Percentiles rank a stretch among this genome's conserved stretches.
These are phyloP conservation scores for Gossypioides kirkii DNA, from an alignment of 345 rosid species.

Conservation along the genomic window DNA sequence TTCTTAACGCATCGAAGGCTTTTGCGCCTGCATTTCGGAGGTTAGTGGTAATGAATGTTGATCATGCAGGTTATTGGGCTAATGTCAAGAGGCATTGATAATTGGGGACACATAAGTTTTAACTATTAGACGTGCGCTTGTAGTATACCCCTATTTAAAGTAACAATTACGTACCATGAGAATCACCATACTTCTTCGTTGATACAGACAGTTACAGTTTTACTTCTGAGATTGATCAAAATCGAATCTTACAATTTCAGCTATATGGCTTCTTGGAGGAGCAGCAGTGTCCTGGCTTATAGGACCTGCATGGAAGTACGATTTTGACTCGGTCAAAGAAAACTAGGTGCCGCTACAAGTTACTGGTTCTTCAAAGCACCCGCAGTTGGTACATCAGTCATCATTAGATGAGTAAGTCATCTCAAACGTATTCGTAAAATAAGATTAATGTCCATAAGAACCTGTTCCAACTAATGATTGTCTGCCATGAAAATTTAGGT, in stretches of 20 bases:
- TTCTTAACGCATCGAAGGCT: too few species aligned
- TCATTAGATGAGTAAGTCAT: slow-evolving; percentile 70
- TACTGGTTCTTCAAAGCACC: slow-evolving; percentile 65
- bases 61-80: too few species aligned
- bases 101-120: slow-evolving; percentile 90
- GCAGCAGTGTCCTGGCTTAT: slow-evolving; percentile 65
- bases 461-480: neutral
- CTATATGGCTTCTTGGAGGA: slow-evolving; percentile 84
- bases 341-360: slow-evolving; percentile 75
- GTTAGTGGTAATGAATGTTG: too few species aligned
- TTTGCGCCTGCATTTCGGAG: too few species aligned
- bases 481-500: neutral
- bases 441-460: neutral
- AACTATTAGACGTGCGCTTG: neutral
- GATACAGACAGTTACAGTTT: neutral
- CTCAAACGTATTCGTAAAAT: neutral
- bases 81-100: slow-evolving; percentile 59
- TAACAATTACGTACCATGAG: neutral
- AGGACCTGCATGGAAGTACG: slow-evolving; percentile 77
- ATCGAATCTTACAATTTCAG: slow-evolving; percentile 28
- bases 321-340: slow-evolving; percentile 32
- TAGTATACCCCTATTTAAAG: neutral
- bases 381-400: slow-evolving; percentile 89
- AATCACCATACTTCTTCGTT: too few species aligned
- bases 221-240: neutral